These are phyloP conservation scores for Naematelia aurantialba DNA, from an alignment of 768 basidiomycete species.

Conservation along the genomic window DNA sequence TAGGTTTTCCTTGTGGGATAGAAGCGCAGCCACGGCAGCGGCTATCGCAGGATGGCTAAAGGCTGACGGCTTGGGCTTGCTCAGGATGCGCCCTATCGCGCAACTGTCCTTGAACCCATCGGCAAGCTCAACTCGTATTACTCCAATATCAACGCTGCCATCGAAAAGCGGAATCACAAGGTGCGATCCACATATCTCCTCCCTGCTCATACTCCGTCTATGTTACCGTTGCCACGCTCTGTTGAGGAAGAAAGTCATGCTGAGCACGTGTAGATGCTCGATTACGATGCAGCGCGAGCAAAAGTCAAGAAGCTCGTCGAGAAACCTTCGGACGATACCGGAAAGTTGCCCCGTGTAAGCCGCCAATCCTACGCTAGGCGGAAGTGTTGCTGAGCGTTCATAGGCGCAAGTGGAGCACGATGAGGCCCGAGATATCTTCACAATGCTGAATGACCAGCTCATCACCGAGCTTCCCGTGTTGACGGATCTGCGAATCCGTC, in stretches of 20 bases:
- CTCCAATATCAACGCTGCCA: constrained; percentile 86
- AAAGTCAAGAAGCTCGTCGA: constrained; percentile 82
- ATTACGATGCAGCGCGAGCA: constrained; percentile 89
- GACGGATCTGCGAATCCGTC: constrained; percentile 82
- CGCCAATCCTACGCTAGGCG: no score
- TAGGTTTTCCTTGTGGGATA: background rate
- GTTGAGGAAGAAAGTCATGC: no score
- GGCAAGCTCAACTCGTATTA: constrained; percentile 97
- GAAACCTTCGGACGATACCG: constrained; percentile 89
- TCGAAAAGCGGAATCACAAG: constrained; percentile 94
- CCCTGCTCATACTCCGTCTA: no score
- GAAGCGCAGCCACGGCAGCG: no score
- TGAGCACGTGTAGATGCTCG: constrained; percentile 81
- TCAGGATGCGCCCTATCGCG: constrained; percentile 87
- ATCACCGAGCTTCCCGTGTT: constrained; percentile 85
- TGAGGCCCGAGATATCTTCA: constrained; percentile 89
- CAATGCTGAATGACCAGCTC: constrained; percentile 86
- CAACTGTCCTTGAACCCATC: constrained; percentile 89
- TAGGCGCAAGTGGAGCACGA: constrained; percentile 97
- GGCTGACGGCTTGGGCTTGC: constrained; percentile 2
- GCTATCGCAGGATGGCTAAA: no score
- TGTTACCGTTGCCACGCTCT: no score
- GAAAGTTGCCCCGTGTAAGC: constrained; percentile 76
- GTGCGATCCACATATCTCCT: no score
- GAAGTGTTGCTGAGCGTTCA: no score